Percentiles rank a stretch among this genome's conserved stretches.
Evolutionary conservation across 768 basidiomycete species (phyloP).

Genomic region (Leccinellum albellum): DNA sequence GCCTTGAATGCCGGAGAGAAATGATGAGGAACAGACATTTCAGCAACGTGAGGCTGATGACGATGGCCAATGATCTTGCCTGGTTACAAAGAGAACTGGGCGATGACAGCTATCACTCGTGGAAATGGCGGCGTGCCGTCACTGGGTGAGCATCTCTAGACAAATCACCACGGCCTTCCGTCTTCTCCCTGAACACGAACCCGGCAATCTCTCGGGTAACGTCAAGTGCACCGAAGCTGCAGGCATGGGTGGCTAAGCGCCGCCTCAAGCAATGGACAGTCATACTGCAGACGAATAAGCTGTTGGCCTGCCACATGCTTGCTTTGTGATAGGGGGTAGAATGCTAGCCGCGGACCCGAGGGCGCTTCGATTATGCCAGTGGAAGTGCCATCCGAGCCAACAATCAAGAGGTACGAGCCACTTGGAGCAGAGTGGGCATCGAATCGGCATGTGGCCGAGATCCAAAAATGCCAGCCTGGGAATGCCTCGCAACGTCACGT

Average conservation of each 20-base stretch:
- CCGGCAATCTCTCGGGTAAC: conserved; percentile 56
- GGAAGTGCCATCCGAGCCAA: conserved; percentile 21
- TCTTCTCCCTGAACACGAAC: conserved; percentile 54
- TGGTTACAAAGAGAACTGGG: conserved; percentile 43
- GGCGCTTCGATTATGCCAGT: conserved; percentile 37
- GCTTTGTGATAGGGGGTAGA: conserved; percentile 30
- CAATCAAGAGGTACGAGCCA: conserved; percentile 47
- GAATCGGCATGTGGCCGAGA: conserved; percentile 32
- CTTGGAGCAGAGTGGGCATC: conserved; percentile 48
- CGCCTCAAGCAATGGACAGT: conserved; percentile 45
- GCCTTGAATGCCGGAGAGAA: too few relatives aligned
- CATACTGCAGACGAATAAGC: conserved; percentile 42
- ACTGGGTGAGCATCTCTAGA: conserved; percentile 12
- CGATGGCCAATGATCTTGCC: conserved; percentile 30
- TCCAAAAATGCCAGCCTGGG: conserved; percentile 45
- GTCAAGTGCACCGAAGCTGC: conserved; percentile 45
- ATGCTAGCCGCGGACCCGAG: conserved; percentile 52
- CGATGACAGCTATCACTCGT: conserved; percentile 30
- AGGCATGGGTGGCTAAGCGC: conserved; percentile 30
- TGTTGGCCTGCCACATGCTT: conserved; percentile 33
- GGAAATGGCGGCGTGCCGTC: conserved; percentile 37
- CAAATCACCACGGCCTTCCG: conserved; percentile 20
- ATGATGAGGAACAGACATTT: too few relatives aligned
- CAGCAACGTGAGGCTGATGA: conserved; percentile 40
- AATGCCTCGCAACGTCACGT: background rate